These are phyloP conservation scores for Populus hybrid DNA, from an alignment of 441 rosid species.

Conservation along the genomic window DNA sequence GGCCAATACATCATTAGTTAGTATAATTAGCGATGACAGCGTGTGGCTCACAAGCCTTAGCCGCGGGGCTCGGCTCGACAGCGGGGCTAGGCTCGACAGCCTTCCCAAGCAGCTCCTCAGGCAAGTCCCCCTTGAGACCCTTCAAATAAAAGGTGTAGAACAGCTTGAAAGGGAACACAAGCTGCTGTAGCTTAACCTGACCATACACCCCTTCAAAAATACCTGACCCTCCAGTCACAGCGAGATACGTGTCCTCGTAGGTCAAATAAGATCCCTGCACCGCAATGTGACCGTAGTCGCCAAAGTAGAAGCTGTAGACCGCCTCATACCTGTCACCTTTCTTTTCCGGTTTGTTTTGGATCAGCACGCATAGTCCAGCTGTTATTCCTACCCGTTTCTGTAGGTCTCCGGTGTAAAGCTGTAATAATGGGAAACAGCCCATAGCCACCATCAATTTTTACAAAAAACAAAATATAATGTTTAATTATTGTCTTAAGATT, in stretches of 20 bases:
- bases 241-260: conserved; percentile 64
- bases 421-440: not conserved
- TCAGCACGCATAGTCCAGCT: conserved; percentile 61
- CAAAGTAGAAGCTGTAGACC: conserved; percentile 67
- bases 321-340: conserved; percentile 82
- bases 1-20: conserved; percentile 20
- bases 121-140: conserved; percentile 50
- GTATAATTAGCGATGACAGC: conserved; percentile 48
- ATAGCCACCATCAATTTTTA: not conserved
- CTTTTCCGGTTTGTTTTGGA: conserved; percentile 63
- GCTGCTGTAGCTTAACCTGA: conserved; percentile 65
- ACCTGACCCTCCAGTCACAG: conserved; percentile 70
- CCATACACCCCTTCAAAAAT: conserved; percentile 61
- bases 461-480: too few species aligned
- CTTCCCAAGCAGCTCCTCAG: conserved; percentile 52
- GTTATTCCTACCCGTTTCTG: conserved; percentile 69
- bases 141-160: conserved; percentile 75
- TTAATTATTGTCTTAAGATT: too few species aligned
- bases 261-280: conserved; percentile 75
- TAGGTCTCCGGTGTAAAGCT: conserved; percentile 66
- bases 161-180: conserved; percentile 71
- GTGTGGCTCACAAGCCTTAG: conserved; percentile 54
- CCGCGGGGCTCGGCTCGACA: conserved; percentile 51
- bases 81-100: conserved; percentile 48
- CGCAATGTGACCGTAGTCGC: conserved; percentile 65